phyloP scores from a whole-genome alignment of 805 yeast species.

The Cyberlindnera mycetangii region DNA sequence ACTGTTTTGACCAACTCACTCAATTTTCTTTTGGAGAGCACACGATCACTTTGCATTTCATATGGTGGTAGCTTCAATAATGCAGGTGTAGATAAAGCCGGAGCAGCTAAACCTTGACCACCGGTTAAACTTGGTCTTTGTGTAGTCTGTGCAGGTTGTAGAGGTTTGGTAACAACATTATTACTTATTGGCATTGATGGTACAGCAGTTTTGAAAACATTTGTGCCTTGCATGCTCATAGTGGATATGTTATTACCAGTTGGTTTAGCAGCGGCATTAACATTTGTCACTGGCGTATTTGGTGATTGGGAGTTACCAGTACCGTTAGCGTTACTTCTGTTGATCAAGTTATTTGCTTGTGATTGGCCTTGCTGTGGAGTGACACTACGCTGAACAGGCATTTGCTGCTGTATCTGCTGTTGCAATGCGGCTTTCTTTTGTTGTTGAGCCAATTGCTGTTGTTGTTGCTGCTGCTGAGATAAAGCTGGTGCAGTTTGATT shows the following conservation, averaged over 20 bases:
- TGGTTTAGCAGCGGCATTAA: constrained; percentile 47
- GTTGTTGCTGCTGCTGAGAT: constrained; percentile 14
- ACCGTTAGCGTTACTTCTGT: constrained; percentile 16
- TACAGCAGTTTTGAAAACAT: constrained; percentile 38
- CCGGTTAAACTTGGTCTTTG: constrained; percentile 82
- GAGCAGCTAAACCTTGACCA: constrained; percentile 71
- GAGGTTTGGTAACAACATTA: constrained; percentile 61
- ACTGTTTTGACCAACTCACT: constrained; percentile 81
- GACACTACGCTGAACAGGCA: constrained; percentile 12
- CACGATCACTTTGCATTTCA: constrained; percentile 79
- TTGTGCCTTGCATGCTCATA: constrained; percentile 27
- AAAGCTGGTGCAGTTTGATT: not conserved
- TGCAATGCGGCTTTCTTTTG: constrained; percentile 1
- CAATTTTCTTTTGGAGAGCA: constrained; percentile 83
- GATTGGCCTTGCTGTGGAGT: constrained; percentile 10
- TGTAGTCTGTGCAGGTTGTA: constrained; percentile 61
- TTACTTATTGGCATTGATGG: constrained; percentile 74
- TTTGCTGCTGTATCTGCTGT: constrained; percentile 17
- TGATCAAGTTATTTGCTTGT: constrained; percentile 9
- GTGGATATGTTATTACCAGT: constrained; percentile 27
- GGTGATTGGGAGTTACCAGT: constrained; percentile 28
- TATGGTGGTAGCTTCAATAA: constrained; percentile 72
- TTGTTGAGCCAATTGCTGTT: not conserved
- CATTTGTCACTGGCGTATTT: constrained; percentile 42
- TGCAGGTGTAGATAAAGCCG: constrained; percentile 76